Conservation (phyloP, 2,329 filamentous ascomycete species). For the Sporothrix pallida region DNA sequence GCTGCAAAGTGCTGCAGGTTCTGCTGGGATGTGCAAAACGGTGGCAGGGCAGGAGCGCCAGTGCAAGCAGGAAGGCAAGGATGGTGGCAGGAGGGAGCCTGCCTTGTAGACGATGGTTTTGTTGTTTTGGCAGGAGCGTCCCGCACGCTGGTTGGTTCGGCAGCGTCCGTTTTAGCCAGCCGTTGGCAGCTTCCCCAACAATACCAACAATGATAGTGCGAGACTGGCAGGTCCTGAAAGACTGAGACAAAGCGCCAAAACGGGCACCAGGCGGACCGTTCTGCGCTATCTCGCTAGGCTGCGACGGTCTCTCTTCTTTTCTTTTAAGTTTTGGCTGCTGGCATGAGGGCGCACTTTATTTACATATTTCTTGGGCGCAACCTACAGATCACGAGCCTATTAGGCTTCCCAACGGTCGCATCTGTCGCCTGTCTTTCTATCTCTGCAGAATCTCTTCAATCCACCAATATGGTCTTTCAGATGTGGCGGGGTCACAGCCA, state of each 20-base stretch:
- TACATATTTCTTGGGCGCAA: not conserved
- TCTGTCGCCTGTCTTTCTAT: not conserved
- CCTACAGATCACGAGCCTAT: not conserved
- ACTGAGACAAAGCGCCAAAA: slow-evolving; percentile 16
- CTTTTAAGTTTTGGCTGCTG: not conserved
- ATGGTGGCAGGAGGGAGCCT: slow-evolving; percentile 20
- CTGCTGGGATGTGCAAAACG: slow-evolving; percentile 7
- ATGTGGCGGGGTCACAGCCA: slow-evolving; percentile 9
- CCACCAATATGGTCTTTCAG: too few species aligned
- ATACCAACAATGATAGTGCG: not conserved
- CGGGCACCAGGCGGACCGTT: slow-evolving; percentile 28
- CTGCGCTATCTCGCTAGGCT: slow-evolving; percentile 23
- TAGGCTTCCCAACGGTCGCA: not conserved
- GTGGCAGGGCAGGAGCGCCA: slow-evolving; percentile 18
- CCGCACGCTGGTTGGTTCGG: slow-evolving; percentile 27
- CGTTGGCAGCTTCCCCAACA: slow-evolving; percentile 24
- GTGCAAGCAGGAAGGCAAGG: slow-evolving; percentile 3
- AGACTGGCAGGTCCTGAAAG: slow-evolving; percentile 7
- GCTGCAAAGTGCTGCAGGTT: not conserved
- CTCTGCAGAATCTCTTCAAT: not conserved
- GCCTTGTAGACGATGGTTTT: not conserved
- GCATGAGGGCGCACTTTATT: not conserved
- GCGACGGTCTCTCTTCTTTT: not conserved
- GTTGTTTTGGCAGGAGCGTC: slow-evolving; percentile 15
- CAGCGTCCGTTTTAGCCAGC: slow-evolving; percentile 25